These are phyloP conservation scores for Paraleonurus japonicus DNA, from an alignment of 257 asterid species.

Conservation along the genomic window DNA sequence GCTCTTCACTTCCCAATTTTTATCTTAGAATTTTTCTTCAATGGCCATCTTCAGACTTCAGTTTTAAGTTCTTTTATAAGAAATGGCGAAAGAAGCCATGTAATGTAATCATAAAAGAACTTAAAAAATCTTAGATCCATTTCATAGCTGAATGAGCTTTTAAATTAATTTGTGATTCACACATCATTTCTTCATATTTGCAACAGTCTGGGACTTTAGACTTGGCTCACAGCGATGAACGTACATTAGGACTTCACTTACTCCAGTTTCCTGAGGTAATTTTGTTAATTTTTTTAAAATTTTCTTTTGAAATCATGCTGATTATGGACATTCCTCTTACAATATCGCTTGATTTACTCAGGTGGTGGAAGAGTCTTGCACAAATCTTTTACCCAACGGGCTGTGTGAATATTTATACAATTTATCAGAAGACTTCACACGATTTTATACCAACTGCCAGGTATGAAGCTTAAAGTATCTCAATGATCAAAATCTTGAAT, in stretches of 20 bases:
- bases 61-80: neutral
- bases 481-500: neutral
- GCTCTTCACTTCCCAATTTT: neutral
- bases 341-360: slow-evolving; percentile 25
- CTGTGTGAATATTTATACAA: slow-evolving; percentile 85
- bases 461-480: slow-evolving; percentile 33
- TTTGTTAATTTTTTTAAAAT: neutral
- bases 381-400: slow-evolving; percentile 61
- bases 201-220: slow-evolving; percentile 57
- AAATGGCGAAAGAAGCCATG: neutral
- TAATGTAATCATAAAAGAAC: neutral
- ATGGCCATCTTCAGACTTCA: neutral
- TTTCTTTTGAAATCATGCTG: neutral
- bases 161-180: slow-evolving; percentile 8
- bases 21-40: neutral
- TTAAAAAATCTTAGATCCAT: neutral
- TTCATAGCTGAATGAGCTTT: neutral
- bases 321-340: neutral
- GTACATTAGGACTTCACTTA: slow-evolving; percentile 76
- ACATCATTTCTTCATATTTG: slow-evolving; percentile 21
- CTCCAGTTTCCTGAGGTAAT: slow-evolving; percentile 89
- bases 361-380: slow-evolving; percentile 81
- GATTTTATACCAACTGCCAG: slow-evolving; percentile 85
- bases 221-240: slow-evolving; percentile 83
- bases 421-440: slow-evolving; percentile 81